Evolutionary conservation across 75 land plant species (phyloP).

Genomic region (Pinus taeda): DNA sequence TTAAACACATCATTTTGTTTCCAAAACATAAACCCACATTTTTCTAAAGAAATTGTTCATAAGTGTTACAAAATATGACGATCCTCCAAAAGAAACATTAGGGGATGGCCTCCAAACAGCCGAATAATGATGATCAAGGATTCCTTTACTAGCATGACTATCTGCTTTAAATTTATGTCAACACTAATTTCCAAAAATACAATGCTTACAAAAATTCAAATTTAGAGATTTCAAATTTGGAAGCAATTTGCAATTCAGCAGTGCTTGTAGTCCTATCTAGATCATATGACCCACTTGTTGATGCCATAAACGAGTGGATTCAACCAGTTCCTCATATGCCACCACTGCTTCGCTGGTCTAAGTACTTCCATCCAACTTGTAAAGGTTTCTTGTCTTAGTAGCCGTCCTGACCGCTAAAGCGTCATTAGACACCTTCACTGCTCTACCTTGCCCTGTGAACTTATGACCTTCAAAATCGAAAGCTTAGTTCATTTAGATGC

Average conservation of each 20-base stretch:
- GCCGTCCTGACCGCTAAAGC: too few relatives aligned
- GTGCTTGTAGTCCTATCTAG: neutral
- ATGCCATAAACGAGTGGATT: constrained; percentile 11
- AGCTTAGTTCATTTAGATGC: too few relatives aligned
- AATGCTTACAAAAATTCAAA: neutral
- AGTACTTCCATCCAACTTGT: too few relatives aligned
- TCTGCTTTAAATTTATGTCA: neutral
- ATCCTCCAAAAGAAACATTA: neutral
- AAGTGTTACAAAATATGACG: neutral
- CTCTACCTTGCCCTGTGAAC: too few relatives aligned
- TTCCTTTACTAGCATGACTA: neutral
- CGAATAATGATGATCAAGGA: neutral
- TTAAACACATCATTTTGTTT: neutral
- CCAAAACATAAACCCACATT: neutral
- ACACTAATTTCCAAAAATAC: neutral
- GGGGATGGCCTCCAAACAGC: neutral
- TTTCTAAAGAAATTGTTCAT: neutral
- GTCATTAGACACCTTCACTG: too few relatives aligned
- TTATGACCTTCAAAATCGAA: too few relatives aligned
- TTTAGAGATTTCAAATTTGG: constrained; percentile 4
- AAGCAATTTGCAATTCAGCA: constrained; percentile 7
- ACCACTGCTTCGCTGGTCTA: too few relatives aligned
- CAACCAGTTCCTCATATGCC: too few relatives aligned
- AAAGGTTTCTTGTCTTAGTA: too few relatives aligned
- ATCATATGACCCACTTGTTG: constrained; percentile 15